Conservation (phyloP, 305 asterid genomes). For the Striga hermonthica region DNA sequence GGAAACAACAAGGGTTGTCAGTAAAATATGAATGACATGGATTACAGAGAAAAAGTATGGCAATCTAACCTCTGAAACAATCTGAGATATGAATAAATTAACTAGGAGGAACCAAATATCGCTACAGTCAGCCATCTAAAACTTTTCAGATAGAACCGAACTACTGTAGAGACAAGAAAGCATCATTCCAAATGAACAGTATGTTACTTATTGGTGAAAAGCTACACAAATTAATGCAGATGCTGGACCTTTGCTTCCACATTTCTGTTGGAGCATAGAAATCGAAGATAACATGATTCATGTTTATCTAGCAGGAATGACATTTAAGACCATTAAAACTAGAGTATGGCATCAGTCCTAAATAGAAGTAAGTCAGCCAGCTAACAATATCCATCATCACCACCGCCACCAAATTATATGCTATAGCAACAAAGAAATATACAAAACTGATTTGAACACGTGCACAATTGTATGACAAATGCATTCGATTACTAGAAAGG, state of each 20-base stretch:
- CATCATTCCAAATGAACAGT: background rate
- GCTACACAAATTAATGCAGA: background rate
- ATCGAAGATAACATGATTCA: conserved; percentile 9
- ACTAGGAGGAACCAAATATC: background rate
- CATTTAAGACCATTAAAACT: conserved; percentile 4
- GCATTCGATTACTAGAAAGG: conserved; percentile 10
- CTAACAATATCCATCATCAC: conserved; percentile 5
- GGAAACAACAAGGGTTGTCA: conserved; percentile 20
- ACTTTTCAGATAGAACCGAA: conserved; percentile 6
- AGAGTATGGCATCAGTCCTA: conserved; percentile 4
- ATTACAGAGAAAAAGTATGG: conserved; percentile 27
- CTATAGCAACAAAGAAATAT: background rate
- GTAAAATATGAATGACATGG: background rate
- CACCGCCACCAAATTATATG: background rate
- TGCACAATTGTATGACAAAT: background rate
- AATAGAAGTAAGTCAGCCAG: background rate
- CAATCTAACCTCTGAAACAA: conserved; percentile 7
- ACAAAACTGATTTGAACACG: background rate
- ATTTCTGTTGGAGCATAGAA: background rate
- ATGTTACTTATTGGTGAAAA: conserved; percentile 8
- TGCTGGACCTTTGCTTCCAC: conserved; percentile 2
- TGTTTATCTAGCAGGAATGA: background rate
- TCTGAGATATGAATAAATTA: conserved; percentile 1
- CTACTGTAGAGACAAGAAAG: background rate
- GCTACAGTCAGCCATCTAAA: background rate